phyloP scores from a whole-genome alignment of 176 grass and related monocot species.

The Oryza glumipatula region DNA sequence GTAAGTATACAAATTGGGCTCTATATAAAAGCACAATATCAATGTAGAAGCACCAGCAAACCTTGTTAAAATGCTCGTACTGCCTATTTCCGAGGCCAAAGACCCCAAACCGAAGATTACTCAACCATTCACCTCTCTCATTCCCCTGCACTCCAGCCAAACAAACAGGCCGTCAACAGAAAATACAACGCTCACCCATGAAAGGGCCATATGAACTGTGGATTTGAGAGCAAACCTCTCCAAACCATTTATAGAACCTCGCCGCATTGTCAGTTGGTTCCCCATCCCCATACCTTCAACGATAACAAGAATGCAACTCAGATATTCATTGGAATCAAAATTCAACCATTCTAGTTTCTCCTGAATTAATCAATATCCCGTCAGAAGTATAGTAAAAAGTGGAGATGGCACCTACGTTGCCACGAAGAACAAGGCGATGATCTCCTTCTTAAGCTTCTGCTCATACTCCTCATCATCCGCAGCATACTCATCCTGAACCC shows the following conservation, averaged over 20 bases:
- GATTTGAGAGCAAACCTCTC: constrained; percentile 38
- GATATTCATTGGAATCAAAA: not conserved
- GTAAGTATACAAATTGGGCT: not conserved
- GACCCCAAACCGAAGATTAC: constrained; percentile 61
- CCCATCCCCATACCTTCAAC: constrained; percentile 81
- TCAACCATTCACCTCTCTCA: constrained; percentile 68
- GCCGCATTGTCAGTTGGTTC: constrained; percentile 90
- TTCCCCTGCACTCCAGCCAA: constrained; percentile 43
- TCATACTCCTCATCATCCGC: constrained; percentile 76
- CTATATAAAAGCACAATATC: not conserved
- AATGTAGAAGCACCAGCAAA: constrained; percentile 32
- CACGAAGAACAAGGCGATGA: constrained; percentile 75
- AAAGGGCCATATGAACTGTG: not conserved
- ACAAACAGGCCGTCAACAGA: not conserved
- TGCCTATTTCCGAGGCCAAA: constrained; percentile 86
- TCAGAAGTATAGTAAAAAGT: not conserved
- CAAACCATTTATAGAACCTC: constrained; percentile 88
- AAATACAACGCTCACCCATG: not conserved
- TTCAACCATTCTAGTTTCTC: not conserved
- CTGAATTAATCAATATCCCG: not conserved
- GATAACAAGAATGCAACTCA: not conserved
- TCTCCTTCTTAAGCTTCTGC: constrained; percentile 93
- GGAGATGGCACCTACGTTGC: constrained; percentile 66
- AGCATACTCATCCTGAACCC: constrained; percentile 77
- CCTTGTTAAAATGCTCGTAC: constrained; percentile 99